Percentiles rank a stretch among this genome's conserved stretches.
These are phyloP conservation scores for Populus hybrid DNA, from an alignment of 441 rosid genomes.

Conservation along the genomic window DNA sequence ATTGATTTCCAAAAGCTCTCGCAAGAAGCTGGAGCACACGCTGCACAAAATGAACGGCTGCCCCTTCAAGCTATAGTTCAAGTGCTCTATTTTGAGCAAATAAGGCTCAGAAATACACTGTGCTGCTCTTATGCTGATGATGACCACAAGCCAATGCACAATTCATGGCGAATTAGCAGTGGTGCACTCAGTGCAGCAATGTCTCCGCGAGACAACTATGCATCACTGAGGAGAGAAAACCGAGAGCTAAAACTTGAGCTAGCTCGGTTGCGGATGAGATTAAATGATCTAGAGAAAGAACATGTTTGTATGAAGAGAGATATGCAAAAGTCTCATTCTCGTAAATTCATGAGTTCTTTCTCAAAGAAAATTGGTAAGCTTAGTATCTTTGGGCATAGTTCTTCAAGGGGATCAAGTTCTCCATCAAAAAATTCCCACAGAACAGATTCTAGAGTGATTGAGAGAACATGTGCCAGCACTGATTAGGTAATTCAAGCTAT, in stretches of 20 bases:
- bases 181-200: constrained; percentile 97
- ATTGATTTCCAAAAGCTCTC: constrained; percentile 96
- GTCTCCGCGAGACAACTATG: constrained; percentile 97
- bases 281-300: constrained; percentile 95
- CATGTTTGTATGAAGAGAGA: constrained; percentile 97
- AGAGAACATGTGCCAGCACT: constrained; percentile 85
- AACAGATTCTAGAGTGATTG: constrained; percentile 87
- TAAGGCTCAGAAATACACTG: constrained; percentile 76
- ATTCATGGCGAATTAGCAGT: constrained; percentile 88
- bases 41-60: constrained; percentile 94
- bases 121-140: constrained; percentile 67
- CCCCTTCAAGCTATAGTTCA: constrained; percentile 96
- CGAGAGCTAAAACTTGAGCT: constrained; percentile 94
- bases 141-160: constrained; percentile 70
- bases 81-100: constrained; percentile 94
- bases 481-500: constrained; percentile 43
- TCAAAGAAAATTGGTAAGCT: constrained; percentile 84
- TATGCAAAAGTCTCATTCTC: constrained; percentile 85
- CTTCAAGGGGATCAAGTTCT: constrained; percentile 91
- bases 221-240: constrained; percentile 91
- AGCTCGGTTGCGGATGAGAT: constrained; percentile 86
- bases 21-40: constrained; percentile 95
- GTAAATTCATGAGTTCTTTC: constrained; percentile 81
- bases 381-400: constrained; percentile 73
- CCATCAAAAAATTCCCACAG: constrained; percentile 83